Percentiles rank a stretch among this genome's conserved stretches.
phyloP scores from a whole-genome alignment of 78 protist genomes.

The Cyanophora paradoxa region DNA sequence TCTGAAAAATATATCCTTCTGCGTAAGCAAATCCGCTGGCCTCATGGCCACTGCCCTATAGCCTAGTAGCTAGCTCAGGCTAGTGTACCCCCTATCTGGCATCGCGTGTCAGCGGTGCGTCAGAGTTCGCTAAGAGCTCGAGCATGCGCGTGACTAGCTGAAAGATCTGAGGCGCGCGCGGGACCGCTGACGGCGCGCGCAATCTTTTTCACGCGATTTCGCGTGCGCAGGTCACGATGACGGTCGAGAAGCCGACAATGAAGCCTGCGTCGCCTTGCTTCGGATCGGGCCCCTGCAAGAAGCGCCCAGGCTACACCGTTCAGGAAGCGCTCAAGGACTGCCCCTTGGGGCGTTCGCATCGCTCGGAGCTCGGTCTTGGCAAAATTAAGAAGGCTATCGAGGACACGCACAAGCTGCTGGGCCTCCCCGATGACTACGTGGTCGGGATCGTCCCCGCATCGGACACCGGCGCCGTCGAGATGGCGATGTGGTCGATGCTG shows the following conservation, averaged over 20 bases:
- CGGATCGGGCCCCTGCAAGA: conserved; percentile 50
- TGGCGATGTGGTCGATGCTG: conserved; percentile 46
- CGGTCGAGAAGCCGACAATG: neutral
- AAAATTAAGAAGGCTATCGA: conserved; percentile 17
- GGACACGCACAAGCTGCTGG: conserved; percentile 10
- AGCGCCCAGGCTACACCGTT: conserved; percentile 43
- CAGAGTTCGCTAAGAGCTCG: too few relatives aligned
- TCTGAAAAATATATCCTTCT: too few relatives aligned
- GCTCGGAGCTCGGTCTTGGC: conserved; percentile 21
- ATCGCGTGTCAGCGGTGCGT: too few relatives aligned
- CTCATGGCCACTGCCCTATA: too few relatives aligned
- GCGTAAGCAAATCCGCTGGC: too few relatives aligned
- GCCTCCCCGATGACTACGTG: conserved; percentile 36
- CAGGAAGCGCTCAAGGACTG: conserved; percentile 1
- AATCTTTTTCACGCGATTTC: too few relatives aligned
- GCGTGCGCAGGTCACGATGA: too few relatives aligned
- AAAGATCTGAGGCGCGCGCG: too few relatives aligned
- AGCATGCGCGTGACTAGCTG: too few relatives aligned
- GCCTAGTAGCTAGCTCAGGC: too few relatives aligned
- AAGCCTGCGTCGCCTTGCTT: conserved; percentile 27
- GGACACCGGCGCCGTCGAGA: conserved; percentile 56
- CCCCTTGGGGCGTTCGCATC: conserved; percentile 46
- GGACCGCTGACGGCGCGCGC: too few relatives aligned
- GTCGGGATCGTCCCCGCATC: conserved; percentile 47
- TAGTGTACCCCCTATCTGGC: too few relatives aligned